phyloP scores from a whole-genome alignment of 208 protist species.

The Tritrichomonas musculus region DNA sequence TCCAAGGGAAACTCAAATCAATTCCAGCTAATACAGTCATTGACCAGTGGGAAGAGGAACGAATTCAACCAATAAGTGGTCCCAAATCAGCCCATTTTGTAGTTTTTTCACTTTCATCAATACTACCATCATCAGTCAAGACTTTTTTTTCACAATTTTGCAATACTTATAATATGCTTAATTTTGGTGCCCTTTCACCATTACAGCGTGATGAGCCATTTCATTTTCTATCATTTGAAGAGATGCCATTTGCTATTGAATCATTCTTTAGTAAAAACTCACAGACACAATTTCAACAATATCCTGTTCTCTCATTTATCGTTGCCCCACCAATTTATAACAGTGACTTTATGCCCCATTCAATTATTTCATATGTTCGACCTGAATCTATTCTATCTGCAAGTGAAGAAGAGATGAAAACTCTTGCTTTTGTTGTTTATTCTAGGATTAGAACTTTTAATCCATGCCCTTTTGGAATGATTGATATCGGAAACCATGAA shows the following conservation, averaged over 20 bases:
- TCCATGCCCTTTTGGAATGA: not conserved
- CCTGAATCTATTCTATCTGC: not conserved
- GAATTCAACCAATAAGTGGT: not conserved
- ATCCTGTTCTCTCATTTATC: slow-evolving; percentile 2
- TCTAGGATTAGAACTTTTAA: not conserved
- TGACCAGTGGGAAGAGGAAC: not conserved
- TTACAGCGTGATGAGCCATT: not conserved
- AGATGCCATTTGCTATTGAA: not conserved
- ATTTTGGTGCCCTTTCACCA: not conserved
- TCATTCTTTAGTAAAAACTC: not conserved
- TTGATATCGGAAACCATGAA: not conserved
- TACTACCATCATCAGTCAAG: not conserved
- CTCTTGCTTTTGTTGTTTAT: slow-evolving; percentile 22
- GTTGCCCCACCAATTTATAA: not conserved
- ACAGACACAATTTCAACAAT: not conserved
- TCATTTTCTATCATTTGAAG: not conserved
- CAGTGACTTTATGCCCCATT: not conserved
- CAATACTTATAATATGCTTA: not conserved
- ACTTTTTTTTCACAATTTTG: not conserved
- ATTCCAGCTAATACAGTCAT: not conserved
- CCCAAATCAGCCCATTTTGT: not conserved
- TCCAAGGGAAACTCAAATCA: not conserved
- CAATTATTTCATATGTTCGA: not conserved
- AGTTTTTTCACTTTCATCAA: not conserved
- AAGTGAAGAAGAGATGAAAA: not conserved